Conservation (phyloP, 2,329 filamentous ascomycete species). For the Trichoderma koningiopsis region DNA sequence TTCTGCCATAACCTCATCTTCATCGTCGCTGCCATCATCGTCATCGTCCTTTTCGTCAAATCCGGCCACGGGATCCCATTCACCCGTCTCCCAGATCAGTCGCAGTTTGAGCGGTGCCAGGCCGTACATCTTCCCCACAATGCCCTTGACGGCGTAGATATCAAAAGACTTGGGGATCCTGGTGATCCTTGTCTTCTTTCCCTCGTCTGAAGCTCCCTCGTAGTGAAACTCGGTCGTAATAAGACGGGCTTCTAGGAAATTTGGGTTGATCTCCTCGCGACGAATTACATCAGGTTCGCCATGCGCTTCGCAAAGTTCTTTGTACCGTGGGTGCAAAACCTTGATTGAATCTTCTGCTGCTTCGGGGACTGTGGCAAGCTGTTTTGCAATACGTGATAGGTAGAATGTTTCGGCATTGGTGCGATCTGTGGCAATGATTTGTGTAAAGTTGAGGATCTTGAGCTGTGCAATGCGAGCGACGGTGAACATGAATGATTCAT, state of each 20-base stretch:
- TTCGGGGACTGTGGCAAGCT: conserved; percentile 64
- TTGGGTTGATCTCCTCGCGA: conserved; percentile 65
- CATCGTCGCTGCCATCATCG: conserved; percentile 54
- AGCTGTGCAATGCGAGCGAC: conserved; percentile 72
- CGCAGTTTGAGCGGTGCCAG: conserved; percentile 64
- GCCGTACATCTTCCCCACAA: conserved; percentile 71
- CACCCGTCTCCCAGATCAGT: conserved; percentile 85
- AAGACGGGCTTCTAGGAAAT: conserved; percentile 79
- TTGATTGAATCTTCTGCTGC: conserved; percentile 58
- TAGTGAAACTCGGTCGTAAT: conserved; percentile 62
- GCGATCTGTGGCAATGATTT: conserved; percentile 72
- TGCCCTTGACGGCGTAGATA: conserved; percentile 78
- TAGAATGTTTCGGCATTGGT: conserved; percentile 93
- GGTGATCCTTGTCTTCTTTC: conserved; percentile 60
- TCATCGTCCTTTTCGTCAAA: conserved; percentile 58
- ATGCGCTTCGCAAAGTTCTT: conserved; percentile 72
- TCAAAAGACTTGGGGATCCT: conserved; percentile 76
- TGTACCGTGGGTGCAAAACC: conserved; percentile 69
- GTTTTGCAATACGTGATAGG: conserved; percentile 77
- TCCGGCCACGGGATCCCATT: conserved; percentile 77
- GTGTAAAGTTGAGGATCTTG: conserved; percentile 70
- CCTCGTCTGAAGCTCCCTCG: conserved; percentile 27
- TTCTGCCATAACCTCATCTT: conserved; percentile 43
- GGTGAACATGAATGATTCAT: conserved; percentile 88
- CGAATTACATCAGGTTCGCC: conserved; percentile 68